Conservation (phyloP, 1,284 basidiomycete species). For the Laetiporus sulphureus region DNA sequence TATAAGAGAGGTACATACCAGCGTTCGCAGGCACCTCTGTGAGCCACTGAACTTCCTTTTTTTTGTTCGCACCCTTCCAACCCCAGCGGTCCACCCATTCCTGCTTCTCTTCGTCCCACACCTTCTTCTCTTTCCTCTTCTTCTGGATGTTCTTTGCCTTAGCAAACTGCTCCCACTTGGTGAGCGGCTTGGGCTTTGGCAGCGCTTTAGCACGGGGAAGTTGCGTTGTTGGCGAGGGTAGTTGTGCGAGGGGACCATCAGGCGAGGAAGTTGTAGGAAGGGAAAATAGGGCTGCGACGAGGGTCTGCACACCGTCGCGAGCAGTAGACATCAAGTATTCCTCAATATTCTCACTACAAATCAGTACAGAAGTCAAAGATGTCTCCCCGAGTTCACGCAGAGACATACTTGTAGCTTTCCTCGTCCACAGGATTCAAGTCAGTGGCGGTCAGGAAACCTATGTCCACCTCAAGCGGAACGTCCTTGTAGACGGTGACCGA, state of each 20-base stretch:
- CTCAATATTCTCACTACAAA: conserved; percentile 66
- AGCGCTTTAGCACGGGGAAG: conserved; percentile 90
- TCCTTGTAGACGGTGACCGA: conserved; percentile 71
- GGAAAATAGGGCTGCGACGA: conserved; percentile 76
- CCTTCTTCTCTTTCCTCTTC: conserved; percentile 72
- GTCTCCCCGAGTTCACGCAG: neutral
- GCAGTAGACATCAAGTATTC: conserved; percentile 77
- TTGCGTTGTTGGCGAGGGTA: conserved; percentile 70
- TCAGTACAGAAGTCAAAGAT: conserved; percentile 1
- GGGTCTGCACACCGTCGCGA: conserved; percentile 80
- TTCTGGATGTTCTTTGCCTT: conserved; percentile 91
- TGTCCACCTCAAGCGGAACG: conserved; percentile 76
- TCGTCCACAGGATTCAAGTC: conserved; percentile 84
- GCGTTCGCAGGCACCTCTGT: conserved; percentile 84
- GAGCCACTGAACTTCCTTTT: conserved; percentile 87
- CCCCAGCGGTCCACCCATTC: conserved; percentile 96
- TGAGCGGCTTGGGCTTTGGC: conserved; percentile 87
- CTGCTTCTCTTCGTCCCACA: conserved; percentile 93
- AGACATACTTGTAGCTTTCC: conserved; percentile 66
- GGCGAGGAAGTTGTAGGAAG: conserved; percentile 74
- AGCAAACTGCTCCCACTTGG: conserved; percentile 97
- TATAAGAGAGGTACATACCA: conserved; percentile 47
- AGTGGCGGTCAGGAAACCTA: conserved; percentile 79
- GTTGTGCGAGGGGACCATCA: conserved; percentile 80
- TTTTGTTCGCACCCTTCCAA: conserved; percentile 84